Evolutionary conservation across 331 rosid species (phyloP).

Genomic region (Pyracantha coccinea): DNA sequence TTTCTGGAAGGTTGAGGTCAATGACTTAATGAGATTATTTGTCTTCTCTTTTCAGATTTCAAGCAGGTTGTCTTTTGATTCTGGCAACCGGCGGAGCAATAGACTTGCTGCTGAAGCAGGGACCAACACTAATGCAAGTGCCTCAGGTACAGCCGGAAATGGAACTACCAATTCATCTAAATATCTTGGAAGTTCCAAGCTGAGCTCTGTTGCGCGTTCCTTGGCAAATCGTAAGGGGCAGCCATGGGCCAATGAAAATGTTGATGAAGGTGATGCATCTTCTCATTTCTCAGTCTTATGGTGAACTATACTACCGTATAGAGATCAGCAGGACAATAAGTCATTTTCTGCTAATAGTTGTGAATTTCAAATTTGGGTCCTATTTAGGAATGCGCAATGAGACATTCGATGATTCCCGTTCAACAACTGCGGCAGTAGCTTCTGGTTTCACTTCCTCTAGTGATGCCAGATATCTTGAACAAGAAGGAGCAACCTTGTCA

Average conservation of each 20-base stretch:
- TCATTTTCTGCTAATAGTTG: conserved; percentile 5
- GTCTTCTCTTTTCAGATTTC: conserved; percentile 58
- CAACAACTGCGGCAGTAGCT: conserved; percentile 39
- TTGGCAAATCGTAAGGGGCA: conserved; percentile 71
- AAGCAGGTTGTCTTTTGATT: conserved; percentile 91
- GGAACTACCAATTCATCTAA: conserved; percentile 75
- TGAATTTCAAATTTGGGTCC: background rate
- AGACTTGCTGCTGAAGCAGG: conserved; percentile 78
- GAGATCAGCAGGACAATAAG: background rate
- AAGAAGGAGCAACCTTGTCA: conserved; percentile 34
- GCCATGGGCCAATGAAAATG: conserved; percentile 79
- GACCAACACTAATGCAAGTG: conserved; percentile 48
- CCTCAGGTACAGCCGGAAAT: conserved; percentile 53
- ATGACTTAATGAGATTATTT: background rate
- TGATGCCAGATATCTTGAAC: conserved; percentile 59
- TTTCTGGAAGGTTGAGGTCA: background rate
- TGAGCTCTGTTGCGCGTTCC: conserved; percentile 66
- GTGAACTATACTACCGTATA: background rate
- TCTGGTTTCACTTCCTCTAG: conserved; percentile 40
- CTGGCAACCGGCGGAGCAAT: conserved; percentile 88
- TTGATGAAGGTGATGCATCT: conserved; percentile 55
- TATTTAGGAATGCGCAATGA: conserved; percentile 66
- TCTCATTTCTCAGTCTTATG: background rate
- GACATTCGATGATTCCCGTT: conserved; percentile 59
- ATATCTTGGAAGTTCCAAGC: conserved; percentile 80